Base-by-base conservation (phyloP, 371 early-diverging fungal genomes). In the Mortierella sp. region DNA sequence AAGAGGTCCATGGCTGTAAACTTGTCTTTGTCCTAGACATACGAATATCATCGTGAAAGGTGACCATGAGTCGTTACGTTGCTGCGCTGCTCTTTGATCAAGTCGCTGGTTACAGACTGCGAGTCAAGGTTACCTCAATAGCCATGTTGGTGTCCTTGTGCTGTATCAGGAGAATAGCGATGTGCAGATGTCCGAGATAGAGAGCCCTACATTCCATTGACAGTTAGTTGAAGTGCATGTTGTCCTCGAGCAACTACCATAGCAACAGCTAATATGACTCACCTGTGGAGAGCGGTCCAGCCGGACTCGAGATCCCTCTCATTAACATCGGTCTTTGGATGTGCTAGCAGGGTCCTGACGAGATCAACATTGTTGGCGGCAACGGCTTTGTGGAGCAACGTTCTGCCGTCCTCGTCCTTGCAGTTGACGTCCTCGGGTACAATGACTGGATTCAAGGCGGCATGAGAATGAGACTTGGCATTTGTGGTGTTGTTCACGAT, bases 231-330 rank as follows among this genome's bases (percentile, higher is more conserved):
- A 34, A 34, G 34, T 4, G 34, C 4, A 34, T 7, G 34, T 34
- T 10, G 4, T n/a, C n/a, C 10, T 34, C 7, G 34, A 34, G 10
- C 34, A 7, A 34, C 34, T 7, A 10, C 34, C 34, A 27, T 1
- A 34, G 12, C 2, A 28, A 5, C 16, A 29, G 16, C 39, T 51
- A 3, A 6, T 51, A 6, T 16, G n/a, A 13, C 48, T 57, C 45
- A 73, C 74, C 53, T 44, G 64, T 93, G 92, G 34, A 92, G 68
- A 10, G 89, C 84, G 17, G 93, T 92, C 85, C 90, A 92, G 0
- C 91, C 90, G 54, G 83, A 87, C 63, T 92, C 93, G 27, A 68
- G 56, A 63, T 93, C 93, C 60, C 81, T 83, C 9, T 82, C 22
- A 60, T 92, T 92, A 44, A 91, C 80, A 63, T 88, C 81, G 28